These are phyloP conservation scores for Achaetomium macrosporum DNA, from an alignment of 2,329 filamentous ascomycete species.

Conservation along the genomic window DNA sequence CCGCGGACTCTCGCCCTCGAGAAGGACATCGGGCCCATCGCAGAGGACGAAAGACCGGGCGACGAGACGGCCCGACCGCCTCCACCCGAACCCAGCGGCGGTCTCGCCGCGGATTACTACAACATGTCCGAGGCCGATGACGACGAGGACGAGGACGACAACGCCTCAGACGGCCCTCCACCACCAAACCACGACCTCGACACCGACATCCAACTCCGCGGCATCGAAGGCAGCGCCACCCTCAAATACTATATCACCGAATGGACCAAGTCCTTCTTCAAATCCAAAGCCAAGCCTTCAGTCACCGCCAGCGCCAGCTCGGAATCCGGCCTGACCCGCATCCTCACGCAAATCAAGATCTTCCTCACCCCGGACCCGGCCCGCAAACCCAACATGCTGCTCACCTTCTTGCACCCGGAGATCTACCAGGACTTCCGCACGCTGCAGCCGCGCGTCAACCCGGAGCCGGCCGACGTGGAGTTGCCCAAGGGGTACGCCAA, in stretches of 20 bases:
- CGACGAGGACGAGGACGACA: slow-evolving; percentile 31
- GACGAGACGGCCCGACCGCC: slow-evolving; percentile 13
- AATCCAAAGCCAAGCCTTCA: slow-evolving; percentile 14
- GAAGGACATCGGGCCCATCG: slow-evolving; percentile 24
- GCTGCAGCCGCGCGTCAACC: slow-evolving; percentile 49
- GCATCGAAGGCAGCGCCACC: slow-evolving; percentile 27
- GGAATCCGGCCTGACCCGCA: slow-evolving; percentile 15
- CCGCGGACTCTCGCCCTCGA: slow-evolving; percentile 56
- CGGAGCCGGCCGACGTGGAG: slow-evolving; percentile 25
- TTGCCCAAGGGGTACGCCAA: slow-evolving; percentile 39
- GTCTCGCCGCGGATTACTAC: slow-evolving; percentile 30
- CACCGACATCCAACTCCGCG: slow-evolving; percentile 22
- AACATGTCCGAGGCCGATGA: slow-evolving; percentile 26
- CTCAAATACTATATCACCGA: slow-evolving; percentile 24
- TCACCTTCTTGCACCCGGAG: slow-evolving; percentile 52
- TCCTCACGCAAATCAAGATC: slow-evolving; percentile 24
- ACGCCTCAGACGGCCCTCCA: slow-evolving; percentile 25
- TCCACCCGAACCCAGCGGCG: slow-evolving; percentile 9
- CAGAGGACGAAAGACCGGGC: slow-evolving; percentile 11
- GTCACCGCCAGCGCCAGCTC: slow-evolving; percentile 1
- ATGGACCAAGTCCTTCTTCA: slow-evolving; percentile 22
- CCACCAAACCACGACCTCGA: slow-evolving; percentile 28
- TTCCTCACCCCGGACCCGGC: slow-evolving; percentile 28
- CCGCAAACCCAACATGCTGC: slow-evolving; percentile 43
- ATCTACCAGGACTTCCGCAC: slow-evolving; percentile 55